Conservation (phyloP, 192 early-diverging fungal genomes). For the Podochytrium sp. region DNA sequence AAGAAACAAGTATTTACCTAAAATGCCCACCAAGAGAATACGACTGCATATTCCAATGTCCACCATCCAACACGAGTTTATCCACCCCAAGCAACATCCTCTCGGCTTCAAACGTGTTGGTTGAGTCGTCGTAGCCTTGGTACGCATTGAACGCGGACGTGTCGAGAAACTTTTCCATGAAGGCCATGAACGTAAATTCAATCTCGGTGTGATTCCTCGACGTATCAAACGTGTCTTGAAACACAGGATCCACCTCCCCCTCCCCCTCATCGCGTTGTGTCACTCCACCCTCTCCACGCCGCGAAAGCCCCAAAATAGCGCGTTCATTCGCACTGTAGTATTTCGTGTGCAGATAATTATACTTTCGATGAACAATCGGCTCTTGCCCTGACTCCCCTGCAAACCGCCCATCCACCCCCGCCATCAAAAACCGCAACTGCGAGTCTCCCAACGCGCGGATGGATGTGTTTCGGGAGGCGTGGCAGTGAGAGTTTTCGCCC, state of each 20-base stretch:
- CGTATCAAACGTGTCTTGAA: neutral
- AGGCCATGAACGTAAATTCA: neutral
- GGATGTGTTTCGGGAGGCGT: neutral
- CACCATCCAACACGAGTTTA: neutral
- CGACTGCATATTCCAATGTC: neutral
- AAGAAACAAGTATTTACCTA: too few relatives aligned
- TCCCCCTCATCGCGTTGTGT: too few relatives aligned
- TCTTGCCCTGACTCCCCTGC: too few relatives aligned
- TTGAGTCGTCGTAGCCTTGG: neutral
- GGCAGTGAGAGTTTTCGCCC: neutral
- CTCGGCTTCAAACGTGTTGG: neutral
- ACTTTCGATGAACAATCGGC: too few relatives aligned
- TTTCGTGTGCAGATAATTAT: too few relatives aligned
- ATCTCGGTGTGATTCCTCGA: neutral
- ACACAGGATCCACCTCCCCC: too few relatives aligned
- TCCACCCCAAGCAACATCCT: neutral
- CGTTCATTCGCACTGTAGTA: too few relatives aligned
- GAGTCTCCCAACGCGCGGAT: neutral
- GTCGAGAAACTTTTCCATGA: neutral
- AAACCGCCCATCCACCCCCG: neutral
- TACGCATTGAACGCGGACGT: neutral
- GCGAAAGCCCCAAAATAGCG: too few relatives aligned
- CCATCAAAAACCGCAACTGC: neutral
- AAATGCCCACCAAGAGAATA: neutral
- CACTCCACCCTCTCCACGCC: too few relatives aligned